Evolutionary conservation across 2,329 filamentous ascomycete genomes (phyloP), one percentile per base, ranked within the genome.

Genomic region (Talaromyces sp.): DNA sequence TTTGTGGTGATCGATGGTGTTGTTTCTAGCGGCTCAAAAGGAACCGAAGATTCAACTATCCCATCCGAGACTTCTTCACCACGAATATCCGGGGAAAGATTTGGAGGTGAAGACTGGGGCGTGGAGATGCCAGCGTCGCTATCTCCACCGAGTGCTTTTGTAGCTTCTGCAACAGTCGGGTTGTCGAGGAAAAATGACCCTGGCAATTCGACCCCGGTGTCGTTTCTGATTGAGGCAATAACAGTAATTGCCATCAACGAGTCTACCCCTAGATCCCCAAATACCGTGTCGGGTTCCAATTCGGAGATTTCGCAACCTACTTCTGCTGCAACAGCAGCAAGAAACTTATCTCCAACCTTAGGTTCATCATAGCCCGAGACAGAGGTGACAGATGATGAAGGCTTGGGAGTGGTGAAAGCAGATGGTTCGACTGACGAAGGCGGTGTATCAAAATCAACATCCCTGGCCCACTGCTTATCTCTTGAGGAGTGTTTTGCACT

Each of bases 141-240:
- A 60, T 59, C 9, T 65, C 62, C 51, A 61, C 63, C 27, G 68
- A 58, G 39, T 68, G 62, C 56, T 28, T 44, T 57, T 30, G 56
- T 44, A 28, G 55, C 55, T 19, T 36, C 55, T 44, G 55, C 81
- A 44, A 57, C 55, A 27, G 82, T 84, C 8, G 82, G 75, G 65
- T 82, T 81, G 66, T 85, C 83, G 6, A 81, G 81, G 76, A 85
- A 85, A 28, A 85, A 73, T 19, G 80, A 80, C 15, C 81, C 81
- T 63, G 79, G 79, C 62, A 85, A 81, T 56, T 85, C 82, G 66
- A 85, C 75, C 61, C 84, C 82, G 6, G 84, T 69, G 6, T 57
- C 55, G 10, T 65, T 63, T 7, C 69, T 55, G 30, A 75, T 66
- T 49, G 69, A 70, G 30, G 66, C 64, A 1, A 66, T 57, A 22